Evolutionary conservation across 106 monocot genomes (phyloP).

Genomic region (Agapanthus africanus): DNA sequence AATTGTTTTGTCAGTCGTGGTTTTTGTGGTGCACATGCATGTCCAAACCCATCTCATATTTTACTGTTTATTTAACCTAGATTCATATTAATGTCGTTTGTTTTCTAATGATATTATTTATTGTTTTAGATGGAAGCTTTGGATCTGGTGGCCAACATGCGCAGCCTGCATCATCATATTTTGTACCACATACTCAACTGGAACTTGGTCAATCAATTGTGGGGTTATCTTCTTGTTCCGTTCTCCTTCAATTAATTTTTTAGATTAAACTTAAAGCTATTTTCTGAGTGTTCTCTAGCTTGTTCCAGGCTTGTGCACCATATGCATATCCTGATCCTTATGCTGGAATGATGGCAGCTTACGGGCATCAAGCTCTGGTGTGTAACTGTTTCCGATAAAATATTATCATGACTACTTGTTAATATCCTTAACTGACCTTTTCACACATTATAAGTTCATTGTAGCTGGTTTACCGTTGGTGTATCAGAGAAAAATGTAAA

Average conservation of each 20-base stretch:
- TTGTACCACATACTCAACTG: slow-evolving; percentile 44
- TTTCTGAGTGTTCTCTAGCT: slow-evolving; percentile 7
- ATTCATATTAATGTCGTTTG: neutral
- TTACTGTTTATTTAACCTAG: neutral
- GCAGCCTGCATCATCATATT: slow-evolving; percentile 30
- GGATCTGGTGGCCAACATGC: slow-evolving; percentile 23
- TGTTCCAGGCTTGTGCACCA: slow-evolving; percentile 34
- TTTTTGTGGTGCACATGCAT: neutral
- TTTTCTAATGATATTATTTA: no score
- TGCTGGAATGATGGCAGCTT: slow-evolving; percentile 31
- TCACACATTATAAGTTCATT: neutral
- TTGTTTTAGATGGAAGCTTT: slow-evolving; percentile 29
- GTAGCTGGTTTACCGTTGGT: neutral
- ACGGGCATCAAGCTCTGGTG: slow-evolving; percentile 46
- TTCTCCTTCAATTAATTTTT: slow-evolving; percentile 4
- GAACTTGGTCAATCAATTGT: slow-evolving; percentile 59
- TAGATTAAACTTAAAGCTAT: neutral
- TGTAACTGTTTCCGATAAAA: slow-evolving; percentile 1
- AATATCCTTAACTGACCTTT: neutral
- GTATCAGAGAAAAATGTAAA: neutral
- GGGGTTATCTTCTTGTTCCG: slow-evolving; percentile 10
- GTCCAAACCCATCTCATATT: neutral
- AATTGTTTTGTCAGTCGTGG: neutral
- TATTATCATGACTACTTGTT: neutral
- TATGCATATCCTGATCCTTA: slow-evolving; percentile 47